Percentiles rank a stretch among this genome's conserved stretches.
phyloP scores from a whole-genome alignment of 805 yeast species.

The Ogataea paraovalis region DNA sequence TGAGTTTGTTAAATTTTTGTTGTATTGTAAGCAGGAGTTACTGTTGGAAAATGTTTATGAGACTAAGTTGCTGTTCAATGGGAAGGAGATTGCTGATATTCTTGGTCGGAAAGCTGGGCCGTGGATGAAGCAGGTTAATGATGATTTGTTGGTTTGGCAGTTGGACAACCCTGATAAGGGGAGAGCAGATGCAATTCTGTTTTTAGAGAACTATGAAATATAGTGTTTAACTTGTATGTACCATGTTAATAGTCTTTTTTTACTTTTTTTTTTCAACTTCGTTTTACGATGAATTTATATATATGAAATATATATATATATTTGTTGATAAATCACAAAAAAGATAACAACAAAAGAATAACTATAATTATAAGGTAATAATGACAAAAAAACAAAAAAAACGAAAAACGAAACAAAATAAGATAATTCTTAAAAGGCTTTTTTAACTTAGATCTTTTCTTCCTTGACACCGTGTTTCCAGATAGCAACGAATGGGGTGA shows the following conservation, averaged over 20 bases:
- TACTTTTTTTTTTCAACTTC: background rate
- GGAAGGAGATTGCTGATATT: conserved; percentile 56
- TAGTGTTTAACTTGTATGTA: no score
- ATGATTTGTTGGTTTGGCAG: conserved; percentile 67
- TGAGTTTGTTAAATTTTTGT: conserved; percentile 26
- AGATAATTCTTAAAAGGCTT: no score
- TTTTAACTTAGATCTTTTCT: conserved; percentile 73
- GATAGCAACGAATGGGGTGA: conserved; percentile 94
- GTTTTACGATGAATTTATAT: no score
- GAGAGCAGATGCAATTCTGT: conserved; percentile 52
- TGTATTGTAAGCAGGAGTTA: conserved; percentile 27
- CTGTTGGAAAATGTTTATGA: conserved; percentile 41
- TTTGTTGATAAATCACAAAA: background rate
- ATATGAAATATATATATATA: background rate
- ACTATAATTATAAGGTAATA: background rate
- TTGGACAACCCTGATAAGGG: conserved; percentile 61
- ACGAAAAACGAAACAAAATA: no score
- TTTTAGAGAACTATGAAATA: conserved; percentile 27
- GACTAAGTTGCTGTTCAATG: conserved; percentile 68
- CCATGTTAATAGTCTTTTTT: no score
- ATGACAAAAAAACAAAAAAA: conserved; percentile 2
- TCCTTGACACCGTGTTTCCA: conserved; percentile 98
- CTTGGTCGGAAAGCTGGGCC: conserved; percentile 74
- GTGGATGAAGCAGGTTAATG: conserved; percentile 66
- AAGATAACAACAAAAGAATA: background rate